Evolutionary conservation across 371 early-diverging fungal species (phyloP).

Genomic region (Syncephalastrum sp.): DNA sequence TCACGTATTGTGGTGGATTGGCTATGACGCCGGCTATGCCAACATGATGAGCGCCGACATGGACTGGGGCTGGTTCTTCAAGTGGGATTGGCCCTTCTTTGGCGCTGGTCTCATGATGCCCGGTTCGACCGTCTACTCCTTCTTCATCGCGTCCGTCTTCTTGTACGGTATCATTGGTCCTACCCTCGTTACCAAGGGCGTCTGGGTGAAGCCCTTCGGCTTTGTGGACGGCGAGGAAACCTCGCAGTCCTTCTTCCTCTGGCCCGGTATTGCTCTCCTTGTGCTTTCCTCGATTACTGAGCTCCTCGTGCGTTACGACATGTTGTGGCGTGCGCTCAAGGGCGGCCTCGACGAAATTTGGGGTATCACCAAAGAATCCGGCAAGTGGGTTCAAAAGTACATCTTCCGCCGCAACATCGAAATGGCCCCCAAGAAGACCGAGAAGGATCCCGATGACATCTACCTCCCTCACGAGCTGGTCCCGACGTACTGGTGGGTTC

Average conservation of each 20-base stretch:
- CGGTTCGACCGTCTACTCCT: constrained; percentile 53
- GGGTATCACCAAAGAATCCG: no score
- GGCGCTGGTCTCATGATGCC: constrained; percentile 73
- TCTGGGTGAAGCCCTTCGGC: constrained; percentile 32
- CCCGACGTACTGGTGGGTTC: constrained; percentile 60
- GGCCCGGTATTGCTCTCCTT: constrained; percentile 81
- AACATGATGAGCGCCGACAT: constrained; percentile 55
- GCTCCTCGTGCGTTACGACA: constrained; percentile 54
- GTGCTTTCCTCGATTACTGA: constrained; percentile 65
- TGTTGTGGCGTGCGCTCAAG: constrained; percentile 57
- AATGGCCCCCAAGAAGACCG: background rate
- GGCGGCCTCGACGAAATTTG: constrained; percentile 25
- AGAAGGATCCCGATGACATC: constrained; percentile 27
- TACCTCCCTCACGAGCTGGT: constrained; percentile 50
- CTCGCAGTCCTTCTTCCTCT: constrained; percentile 58
- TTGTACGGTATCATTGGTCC: constrained; percentile 59
- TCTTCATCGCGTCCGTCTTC: constrained; percentile 55
- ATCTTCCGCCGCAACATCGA: no score
- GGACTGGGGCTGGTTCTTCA: constrained; percentile 59
- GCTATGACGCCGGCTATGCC: constrained; percentile 38
- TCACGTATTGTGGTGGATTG: constrained; percentile 63
- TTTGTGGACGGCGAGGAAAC: constrained; percentile 34
- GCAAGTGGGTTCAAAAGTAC: no score
- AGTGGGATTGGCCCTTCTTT: constrained; percentile 62
- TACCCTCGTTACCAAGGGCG: constrained; percentile 37